Evolutionary conservation across 2,329 filamentous ascomycete genomes (phyloP), one percentile per base, ranked within the genome.

Genomic region (Colletotrichum acutatum): DNA sequence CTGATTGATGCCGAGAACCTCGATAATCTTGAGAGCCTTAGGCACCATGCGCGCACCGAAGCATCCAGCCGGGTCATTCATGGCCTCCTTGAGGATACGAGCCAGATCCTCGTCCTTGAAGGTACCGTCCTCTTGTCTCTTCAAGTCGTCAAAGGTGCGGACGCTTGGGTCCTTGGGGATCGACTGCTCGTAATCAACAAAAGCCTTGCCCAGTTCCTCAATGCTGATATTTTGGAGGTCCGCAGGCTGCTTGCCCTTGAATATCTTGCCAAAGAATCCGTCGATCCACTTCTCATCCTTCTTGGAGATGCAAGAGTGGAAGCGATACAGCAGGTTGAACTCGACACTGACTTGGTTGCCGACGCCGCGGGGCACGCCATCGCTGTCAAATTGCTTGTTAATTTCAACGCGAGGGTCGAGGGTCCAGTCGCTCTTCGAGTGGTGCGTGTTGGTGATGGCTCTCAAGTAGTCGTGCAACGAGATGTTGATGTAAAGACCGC

Each of bases 401-500:
- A 91, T 88, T 0, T 90, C 87, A n/a, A 87, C 85, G 26, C 91
- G 87, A 2, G 91, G 91, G 72, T 93, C 90, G 5, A 93, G 82
- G 8, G 88, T 90, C 89, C 90, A 93, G 73, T 87, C 84, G 71
- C 85, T 90, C 74, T 89, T 84, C 16, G 86, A 89, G 64, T 87
- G 84, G 74, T 92, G 90, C 7, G 90, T 83, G 76, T 90, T 90
- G 72, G 89, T 83, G 66, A 92, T 89, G 24, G 89, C 89, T 19
- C 90, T 84, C 9, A 92, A 84, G 77, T 92, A 92, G 77, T 92
- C 90, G 60, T 88, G 79, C 52, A 89, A 77, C 24, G 90, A 93
- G 78, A 95, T 94, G 82, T 94, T 95, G 80, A 94, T 92, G 81
- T 94, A 95, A 26, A 95, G 80, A 1, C 93, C 93, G 2, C 89